Percentiles rank a stretch among this genome's conserved stretches.
phyloP scores from a whole-genome alignment of 208 protist species.

The Angomonas deanei region DNA sequence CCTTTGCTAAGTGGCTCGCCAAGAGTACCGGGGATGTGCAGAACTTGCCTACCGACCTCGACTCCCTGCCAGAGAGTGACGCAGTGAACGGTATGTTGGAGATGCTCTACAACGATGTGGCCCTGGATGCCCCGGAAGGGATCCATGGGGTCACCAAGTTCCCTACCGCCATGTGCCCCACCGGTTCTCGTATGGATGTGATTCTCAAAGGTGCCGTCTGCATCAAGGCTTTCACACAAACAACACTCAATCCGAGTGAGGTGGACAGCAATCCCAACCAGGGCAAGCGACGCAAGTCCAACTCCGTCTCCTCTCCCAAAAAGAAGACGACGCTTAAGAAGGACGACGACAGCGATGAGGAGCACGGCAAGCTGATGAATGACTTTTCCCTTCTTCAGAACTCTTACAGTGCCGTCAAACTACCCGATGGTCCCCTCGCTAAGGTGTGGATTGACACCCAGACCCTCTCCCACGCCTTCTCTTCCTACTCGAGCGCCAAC shows the following conservation, averaged over 20 bases:
- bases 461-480: constrained; percentile 66
- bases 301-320: neutral
- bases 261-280: neutral
- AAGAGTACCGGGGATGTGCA: constrained; percentile 1
- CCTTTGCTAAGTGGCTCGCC: constrained; percentile 58
- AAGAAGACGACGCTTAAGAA: constrained; percentile 3
- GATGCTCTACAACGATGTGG: constrained; percentile 80
- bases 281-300: neutral
- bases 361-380: constrained; percentile 5
- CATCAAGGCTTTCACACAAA: constrained; percentile 68
- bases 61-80: constrained; percentile 30
- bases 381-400: constrained; percentile 42
- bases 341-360: constrained; percentile 1
- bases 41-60: constrained; percentile 14
- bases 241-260: constrained; percentile 12
- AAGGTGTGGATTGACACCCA: constrained; percentile 77
- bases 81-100: constrained; percentile 68
- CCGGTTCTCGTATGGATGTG: constrained; percentile 67
- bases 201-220: constrained; percentile 50
- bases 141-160: constrained; percentile 59
- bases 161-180: constrained; percentile 60
- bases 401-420: constrained; percentile 33
- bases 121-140: constrained; percentile 37
- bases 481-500: constrained; percentile 40
- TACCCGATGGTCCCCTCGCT: constrained; percentile 38